A percentile compares a stretch with the other conserved stretches of the same genome.
Conservation (phyloP, 495 filamentous ascomycete species). For the Penicillium daleae region DNA sequence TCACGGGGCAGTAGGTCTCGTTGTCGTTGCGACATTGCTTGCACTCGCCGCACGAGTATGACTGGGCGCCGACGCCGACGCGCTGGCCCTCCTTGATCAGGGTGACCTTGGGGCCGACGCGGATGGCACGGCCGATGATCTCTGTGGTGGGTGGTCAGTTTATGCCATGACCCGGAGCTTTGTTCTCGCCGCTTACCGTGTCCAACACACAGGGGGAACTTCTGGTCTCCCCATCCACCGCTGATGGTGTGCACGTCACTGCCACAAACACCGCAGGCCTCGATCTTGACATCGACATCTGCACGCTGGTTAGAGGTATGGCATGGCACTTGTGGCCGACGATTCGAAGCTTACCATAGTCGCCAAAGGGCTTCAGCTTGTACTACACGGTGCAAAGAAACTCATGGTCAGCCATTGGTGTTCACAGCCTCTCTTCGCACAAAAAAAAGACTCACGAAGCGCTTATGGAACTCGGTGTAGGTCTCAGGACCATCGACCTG, state of each 20-base stretch:
- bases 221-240: constrained; percentile 72
- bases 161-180: too few species aligned
- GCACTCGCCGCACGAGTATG: constrained; percentile 72
- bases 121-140: constrained; percentile 71
- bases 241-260: constrained; percentile 79
- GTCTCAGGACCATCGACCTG: constrained; percentile 64
- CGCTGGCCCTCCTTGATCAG: constrained; percentile 73
- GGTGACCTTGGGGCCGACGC: constrained; percentile 69
- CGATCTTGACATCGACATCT: constrained; percentile 75
- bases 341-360: constrained; percentile 46
- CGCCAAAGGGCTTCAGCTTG: constrained; percentile 76
- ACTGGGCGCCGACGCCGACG: constrained; percentile 80
- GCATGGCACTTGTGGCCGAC: not conserved
- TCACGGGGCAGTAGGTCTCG: constrained; percentile 78
- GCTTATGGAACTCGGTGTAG: constrained; percentile 65
- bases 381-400: constrained; percentile 50
- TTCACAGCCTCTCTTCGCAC: not conserved
- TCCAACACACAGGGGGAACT: constrained; percentile 71
- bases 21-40: constrained; percentile 70
- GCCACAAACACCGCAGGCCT: constrained; percentile 78
- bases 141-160: constrained; percentile 41
- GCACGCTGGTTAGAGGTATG: constrained; percentile 7
- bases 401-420: not conserved
- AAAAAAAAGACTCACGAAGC: constrained; percentile 52
- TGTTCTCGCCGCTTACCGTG: constrained; percentile 48